Base-by-base conservation (phyloP, 768 basidiomycete genomes). In the Leccinum broughii region DNA sequence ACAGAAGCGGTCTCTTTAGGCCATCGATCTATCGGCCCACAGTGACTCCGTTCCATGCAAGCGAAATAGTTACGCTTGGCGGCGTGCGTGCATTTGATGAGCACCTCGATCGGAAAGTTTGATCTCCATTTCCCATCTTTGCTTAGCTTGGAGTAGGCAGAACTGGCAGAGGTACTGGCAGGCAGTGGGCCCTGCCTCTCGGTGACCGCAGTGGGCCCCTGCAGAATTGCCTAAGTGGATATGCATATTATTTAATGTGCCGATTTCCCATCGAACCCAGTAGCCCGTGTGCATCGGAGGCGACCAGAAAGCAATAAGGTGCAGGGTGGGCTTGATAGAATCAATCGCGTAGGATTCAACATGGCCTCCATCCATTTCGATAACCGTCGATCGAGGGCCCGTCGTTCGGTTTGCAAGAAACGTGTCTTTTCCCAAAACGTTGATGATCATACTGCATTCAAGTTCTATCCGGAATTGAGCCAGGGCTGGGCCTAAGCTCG, bases 221-320 rank as follows among this genome's bases (percentile, higher is more conserved):
- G 32, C 17, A 62, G 54, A 48, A 61, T 62, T 8, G 67, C 65
- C 74, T 8, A 77, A 71, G 50, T 79, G 73, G 44, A 55, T 34
- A 24, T 62, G 20, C 44, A 20, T 41, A 41, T n/a, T 4, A 3
- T 17, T 52, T 34, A 13, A 37, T 54, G 11, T 34, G 46, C 13
- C 46, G 51, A 10, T 62, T 64, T 11, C 61, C 58, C 62, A 32
- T 56, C 20, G 58, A 37, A 62, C 53, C 60, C 74, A 83, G 62
- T 83, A 66, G 64, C 46, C 77, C 71, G 60, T 77, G 72, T 6
- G 81, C 75, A 69, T 72, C 66, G 7, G 81, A 62, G 22, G 81
- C 67, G 60, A 82, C 44, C 20, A 46, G 74, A 2, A 78, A 81
- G 54, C 80, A 80, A 20, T 81, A 76, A 62, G 81, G 81, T 8